phyloP scores from a whole-genome alignment of 1,284 basidiomycete genomes.

The Xanthoconium separans region DNA sequence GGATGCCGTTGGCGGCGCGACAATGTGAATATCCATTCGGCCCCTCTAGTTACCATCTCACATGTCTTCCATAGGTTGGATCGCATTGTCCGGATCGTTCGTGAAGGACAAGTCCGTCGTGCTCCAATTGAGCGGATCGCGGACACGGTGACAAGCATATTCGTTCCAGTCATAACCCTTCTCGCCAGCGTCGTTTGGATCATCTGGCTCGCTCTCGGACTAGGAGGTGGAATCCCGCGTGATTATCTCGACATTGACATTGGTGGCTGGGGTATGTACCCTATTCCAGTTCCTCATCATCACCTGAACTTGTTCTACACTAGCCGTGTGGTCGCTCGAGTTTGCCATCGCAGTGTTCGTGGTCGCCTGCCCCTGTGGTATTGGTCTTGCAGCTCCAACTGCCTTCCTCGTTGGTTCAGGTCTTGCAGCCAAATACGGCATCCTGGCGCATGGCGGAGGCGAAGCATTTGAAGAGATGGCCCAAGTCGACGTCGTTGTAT shows the following conservation, averaged over 20 bases:
- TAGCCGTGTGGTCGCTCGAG: conserved; percentile 69
- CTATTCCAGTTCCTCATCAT: conserved; percentile 13
- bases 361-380: conserved; percentile 83
- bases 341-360: conserved; percentile 85
- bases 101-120: conserved; percentile 71
- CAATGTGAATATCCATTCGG: conserved; percentile 49
- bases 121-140: conserved; percentile 80
- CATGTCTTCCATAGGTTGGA: conserved; percentile 53
- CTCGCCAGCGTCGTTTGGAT: conserved; percentile 70
- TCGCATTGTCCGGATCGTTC: conserved; percentile 71
- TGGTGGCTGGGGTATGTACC: conserved; percentile 62
- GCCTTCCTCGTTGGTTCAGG: conserved; percentile 81
- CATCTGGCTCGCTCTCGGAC: conserved; percentile 70
- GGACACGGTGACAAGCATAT: conserved; percentile 73
- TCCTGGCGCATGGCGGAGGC: conserved; percentile 80
- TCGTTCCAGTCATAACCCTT: conserved; percentile 74
- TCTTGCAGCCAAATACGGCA: conserved; percentile 73
- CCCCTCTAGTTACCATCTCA: not conserved
- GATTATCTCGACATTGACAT: conserved; percentile 54
- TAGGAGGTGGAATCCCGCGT: conserved; percentile 53
- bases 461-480: conserved; percentile 83
- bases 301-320: conserved; percentile 4
- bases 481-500: conserved; percentile 66
- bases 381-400: conserved; percentile 80
- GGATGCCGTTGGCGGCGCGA: conserved; percentile 61